Conservation (phyloP, 2,329 filamentous ascomycete genomes). For the Aquanectria penicillioides region DNA sequence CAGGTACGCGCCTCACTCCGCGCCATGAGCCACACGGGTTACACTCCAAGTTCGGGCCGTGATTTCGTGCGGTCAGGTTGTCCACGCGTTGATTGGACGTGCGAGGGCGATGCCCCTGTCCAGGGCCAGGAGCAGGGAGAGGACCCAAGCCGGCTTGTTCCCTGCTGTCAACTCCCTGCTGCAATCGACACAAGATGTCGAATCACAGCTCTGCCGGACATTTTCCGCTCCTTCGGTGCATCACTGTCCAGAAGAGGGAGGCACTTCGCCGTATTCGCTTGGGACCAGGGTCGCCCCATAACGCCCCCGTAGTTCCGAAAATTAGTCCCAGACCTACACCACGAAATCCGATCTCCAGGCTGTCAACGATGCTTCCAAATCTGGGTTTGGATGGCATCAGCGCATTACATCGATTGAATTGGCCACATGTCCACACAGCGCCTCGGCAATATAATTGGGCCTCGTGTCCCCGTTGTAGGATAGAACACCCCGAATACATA, state of each 20-base stretch:
- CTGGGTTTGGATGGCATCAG: conserved; percentile 25
- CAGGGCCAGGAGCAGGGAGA: too few relatives aligned
- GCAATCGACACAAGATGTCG: too few relatives aligned
- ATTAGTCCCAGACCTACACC: not conserved
- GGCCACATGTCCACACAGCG: not conserved
- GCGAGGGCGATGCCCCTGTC: conserved; percentile 6
- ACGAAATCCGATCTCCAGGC: conserved; percentile 22
- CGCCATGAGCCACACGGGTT: conserved; percentile 19
- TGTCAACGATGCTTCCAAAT: conserved; percentile 18
- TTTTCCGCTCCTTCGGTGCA: not conserved
- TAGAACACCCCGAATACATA: conserved; percentile 12
- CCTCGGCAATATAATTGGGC: conserved; percentile 11
- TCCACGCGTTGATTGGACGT: conserved; percentile 29
- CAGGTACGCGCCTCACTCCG: conserved; percentile 22
- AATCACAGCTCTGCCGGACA: not conserved
- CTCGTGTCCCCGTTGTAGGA: not conserved
- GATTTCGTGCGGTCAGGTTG: conserved; percentile 2
- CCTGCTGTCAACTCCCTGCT: not conserved
- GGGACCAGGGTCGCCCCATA: not conserved
- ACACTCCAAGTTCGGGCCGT: not conserved
- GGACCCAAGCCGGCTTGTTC: not conserved
- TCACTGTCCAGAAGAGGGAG: conserved; percentile 25
- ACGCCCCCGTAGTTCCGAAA: not conserved
- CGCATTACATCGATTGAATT: conserved; percentile 20
- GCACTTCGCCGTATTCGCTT: conserved; percentile 15